phyloP scores from a whole-genome alignment of 2,329 filamentous ascomycete genomes.

The Ilyonectria sp. region DNA sequence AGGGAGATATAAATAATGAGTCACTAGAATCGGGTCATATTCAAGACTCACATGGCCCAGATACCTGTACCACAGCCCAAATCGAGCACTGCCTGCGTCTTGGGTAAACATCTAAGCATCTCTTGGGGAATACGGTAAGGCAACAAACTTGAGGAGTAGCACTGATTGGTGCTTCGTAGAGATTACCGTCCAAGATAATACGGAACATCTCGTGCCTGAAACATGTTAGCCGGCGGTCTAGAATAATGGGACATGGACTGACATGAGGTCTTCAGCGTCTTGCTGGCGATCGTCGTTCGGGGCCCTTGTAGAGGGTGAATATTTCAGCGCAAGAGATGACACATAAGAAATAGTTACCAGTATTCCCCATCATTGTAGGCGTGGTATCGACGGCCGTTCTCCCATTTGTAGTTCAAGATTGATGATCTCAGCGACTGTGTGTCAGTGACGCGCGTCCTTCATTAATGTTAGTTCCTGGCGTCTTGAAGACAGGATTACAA shows the following conservation, averaged over 20 bases:
- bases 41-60: conserved; percentile 50
- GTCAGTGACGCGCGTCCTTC: conserved; percentile 23
- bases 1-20: not conserved
- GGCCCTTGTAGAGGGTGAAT: conserved; percentile 30
- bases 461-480: not conserved
- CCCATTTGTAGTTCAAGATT: conserved; percentile 50
- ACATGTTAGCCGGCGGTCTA: not conserved
- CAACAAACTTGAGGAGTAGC: conserved; percentile 39
- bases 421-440: conserved; percentile 30
- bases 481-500: not conserved
- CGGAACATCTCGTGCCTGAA: conserved; percentile 42
- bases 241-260: not conserved
- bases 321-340: not conserved
- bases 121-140: not conserved
- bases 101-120: not conserved
- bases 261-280: conserved; percentile 45
- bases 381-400: conserved; percentile 65
- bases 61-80: conserved; percentile 55
- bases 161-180: conserved; percentile 51
- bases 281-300: conserved; percentile 47
- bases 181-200: conserved; percentile 48
- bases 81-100: conserved; percentile 47
- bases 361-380: conserved; percentile 61
- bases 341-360: conserved; percentile 19
- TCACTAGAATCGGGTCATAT: conserved; percentile 24